Evolutionary conservation across 2,329 filamentous ascomycete genomes (phyloP).

Genomic region (Aspergillus clavatus): DNA sequence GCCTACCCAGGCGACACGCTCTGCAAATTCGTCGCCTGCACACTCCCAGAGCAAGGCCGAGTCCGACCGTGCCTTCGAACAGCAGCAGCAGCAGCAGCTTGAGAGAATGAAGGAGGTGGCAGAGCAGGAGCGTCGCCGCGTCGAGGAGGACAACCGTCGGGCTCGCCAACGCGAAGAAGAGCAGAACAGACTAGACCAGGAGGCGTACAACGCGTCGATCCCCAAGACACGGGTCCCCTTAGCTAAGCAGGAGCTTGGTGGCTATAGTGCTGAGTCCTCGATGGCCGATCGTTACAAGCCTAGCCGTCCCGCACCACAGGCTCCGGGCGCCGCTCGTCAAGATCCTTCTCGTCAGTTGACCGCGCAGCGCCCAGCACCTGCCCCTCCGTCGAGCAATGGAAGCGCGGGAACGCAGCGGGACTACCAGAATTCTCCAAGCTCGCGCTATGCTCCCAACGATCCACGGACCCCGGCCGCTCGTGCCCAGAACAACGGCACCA

Average conservation of each 20-base stretch:
- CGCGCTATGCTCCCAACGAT: constrained; percentile 31
- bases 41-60: constrained; percentile 48
- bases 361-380: constrained; percentile 79
- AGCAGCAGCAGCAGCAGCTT: constrained; percentile 40
- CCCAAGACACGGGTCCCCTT: constrained; percentile 74
- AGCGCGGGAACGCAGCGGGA: constrained; percentile 29
- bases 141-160: constrained; percentile 52
- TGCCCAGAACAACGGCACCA: constrained; percentile 44
- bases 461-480: constrained; percentile 39
- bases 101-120: constrained; percentile 55
- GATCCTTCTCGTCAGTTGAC: constrained; percentile 51
- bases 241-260: constrained; percentile 85
- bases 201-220: constrained; percentile 84
- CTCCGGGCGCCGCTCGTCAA: constrained; percentile 56
- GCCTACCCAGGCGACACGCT: constrained; percentile 34
- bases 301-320: constrained; percentile 74
- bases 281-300: constrained; percentile 68
- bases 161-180: constrained; percentile 47
- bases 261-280: constrained; percentile 55
- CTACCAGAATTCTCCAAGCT: constrained; percentile 33
- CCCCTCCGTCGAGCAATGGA: constrained; percentile 50
- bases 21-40: constrained; percentile 30
- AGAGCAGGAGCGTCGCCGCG: constrained; percentile 45
- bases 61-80: constrained; percentile 49
- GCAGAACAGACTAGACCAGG: constrained; percentile 67